These are phyloP conservation scores for Nigrospora oryzae DNA, from an alignment of 2,329 filamentous ascomycete species.

Conservation along the genomic window DNA sequence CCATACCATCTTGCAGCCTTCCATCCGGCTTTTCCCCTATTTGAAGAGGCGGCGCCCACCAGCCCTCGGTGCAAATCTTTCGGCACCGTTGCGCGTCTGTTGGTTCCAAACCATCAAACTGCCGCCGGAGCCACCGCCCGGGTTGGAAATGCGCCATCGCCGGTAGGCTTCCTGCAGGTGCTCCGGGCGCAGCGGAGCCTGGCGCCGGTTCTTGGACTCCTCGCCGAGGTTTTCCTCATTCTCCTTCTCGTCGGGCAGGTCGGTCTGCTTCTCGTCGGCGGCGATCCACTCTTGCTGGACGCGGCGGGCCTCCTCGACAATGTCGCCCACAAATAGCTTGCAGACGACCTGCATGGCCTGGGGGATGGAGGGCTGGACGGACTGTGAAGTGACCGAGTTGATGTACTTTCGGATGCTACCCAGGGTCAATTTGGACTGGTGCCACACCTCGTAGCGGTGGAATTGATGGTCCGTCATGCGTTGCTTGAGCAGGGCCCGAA, in stretches of 20 bases:
- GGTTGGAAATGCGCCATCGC: conserved; percentile 54
- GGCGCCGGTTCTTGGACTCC: conserved; percentile 26
- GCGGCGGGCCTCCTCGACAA: conserved; percentile 63
- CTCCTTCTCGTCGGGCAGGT: conserved; percentile 29
- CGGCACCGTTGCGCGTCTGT: conserved; percentile 50
- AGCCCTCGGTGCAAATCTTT: conserved; percentile 47
- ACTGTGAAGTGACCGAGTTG: conserved; percentile 74
- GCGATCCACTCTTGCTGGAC: conserved; percentile 66
- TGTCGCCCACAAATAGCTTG: conserved; percentile 69
- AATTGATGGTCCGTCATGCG: conserved; percentile 60
- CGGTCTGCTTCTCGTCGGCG: conserved; percentile 48
- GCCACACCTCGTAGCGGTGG: conserved; percentile 62
- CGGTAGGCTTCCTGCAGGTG: conserved; percentile 67
- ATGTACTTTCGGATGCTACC: conserved; percentile 66
- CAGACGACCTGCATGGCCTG: conserved; percentile 68
- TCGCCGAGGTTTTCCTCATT: conserved; percentile 24
- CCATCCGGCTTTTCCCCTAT: conserved; percentile 14
- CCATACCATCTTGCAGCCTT: not conserved
- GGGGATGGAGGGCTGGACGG: conserved; percentile 64
- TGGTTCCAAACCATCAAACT: conserved; percentile 52
- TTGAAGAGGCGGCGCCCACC: conserved; percentile 45
- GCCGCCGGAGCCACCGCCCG: conserved; percentile 51
- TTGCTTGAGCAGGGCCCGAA: conserved; percentile 53
- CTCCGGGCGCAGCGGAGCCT: conserved; percentile 60
- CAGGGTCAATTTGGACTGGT: conserved; percentile 59